phyloP scores from a whole-genome alignment of 495 filamentous ascomycete species.

The Annulohypoxylon maeteangense region DNA sequence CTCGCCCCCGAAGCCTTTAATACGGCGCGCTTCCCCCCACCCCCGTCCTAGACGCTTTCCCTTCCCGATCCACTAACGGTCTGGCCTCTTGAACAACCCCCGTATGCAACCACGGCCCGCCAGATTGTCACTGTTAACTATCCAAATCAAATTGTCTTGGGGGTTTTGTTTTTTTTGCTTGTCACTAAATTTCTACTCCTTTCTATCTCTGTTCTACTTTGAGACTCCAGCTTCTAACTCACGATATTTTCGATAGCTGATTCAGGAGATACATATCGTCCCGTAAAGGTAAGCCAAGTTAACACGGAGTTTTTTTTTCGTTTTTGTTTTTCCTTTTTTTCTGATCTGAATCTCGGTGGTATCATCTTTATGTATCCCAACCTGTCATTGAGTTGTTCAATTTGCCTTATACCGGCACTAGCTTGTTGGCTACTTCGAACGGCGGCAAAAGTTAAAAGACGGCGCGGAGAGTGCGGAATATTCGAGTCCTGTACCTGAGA shows the following conservation, averaged over 20 bases:
- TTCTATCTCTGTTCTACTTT: conserved; percentile 32
- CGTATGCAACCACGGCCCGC: conserved; percentile 49
- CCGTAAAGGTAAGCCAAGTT: conserved; percentile 49
- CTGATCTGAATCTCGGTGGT: neutral
- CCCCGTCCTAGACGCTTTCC: conserved; percentile 45
- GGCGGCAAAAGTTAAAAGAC: conserved; percentile 28
- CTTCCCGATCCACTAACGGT: conserved; percentile 50
- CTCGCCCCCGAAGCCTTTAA: conserved; percentile 46
- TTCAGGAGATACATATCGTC: conserved; percentile 63
- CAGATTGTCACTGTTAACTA: conserved; percentile 33
- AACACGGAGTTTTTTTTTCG: conserved; percentile 4
- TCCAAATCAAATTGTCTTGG: conserved; percentile 26
- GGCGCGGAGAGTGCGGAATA: neutral
- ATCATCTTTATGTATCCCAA: conserved; percentile 6
- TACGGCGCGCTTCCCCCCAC: conserved; percentile 46
- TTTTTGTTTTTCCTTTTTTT: neutral
- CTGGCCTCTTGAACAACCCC: conserved; percentile 45
- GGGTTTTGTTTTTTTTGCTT: conserved; percentile 16
- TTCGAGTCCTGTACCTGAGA: conserved; percentile 15
- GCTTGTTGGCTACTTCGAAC: conserved; percentile 14
- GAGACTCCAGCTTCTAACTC: conserved; percentile 52
- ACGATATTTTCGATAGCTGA: conserved; percentile 55
- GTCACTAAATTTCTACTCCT: conserved; percentile 33
- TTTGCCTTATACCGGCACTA: conserved; percentile 14
- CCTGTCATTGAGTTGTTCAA: neutral